Evolutionary conservation across 768 basidiomycete genomes (phyloP), one percentile per base, ranked within the genome.

Genomic region (Collybiopsis confluens): DNA sequence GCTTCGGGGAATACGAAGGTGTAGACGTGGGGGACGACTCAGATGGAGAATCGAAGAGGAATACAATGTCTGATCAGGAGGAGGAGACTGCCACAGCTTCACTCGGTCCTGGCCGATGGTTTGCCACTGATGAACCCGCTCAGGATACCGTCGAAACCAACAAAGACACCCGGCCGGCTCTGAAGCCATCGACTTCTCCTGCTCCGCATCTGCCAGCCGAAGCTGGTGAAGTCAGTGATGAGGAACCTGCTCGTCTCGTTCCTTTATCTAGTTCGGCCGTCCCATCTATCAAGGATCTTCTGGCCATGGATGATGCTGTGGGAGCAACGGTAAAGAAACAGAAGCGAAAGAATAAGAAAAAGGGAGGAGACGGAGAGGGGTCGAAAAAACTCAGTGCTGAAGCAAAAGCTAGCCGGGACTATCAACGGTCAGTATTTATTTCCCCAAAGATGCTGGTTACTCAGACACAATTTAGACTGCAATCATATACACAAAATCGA

Each of bases 1-100:
- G 73, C 50, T 90, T 82, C 4, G 92, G 86, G 8, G 90, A 91
- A 45, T 97, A 95, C 63, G 78, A 86, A 48, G 89, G 89, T 1
- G 64, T 88, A 6, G 78, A 81, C 43, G 58, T 80, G 3, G 79
- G 70, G 3, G 82, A 74, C 20, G 80, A 80, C 45, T 78, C 81
- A 18, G 82, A 78, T 28, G 76, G 77, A 4, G 76, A n/a, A n/a
- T n/a, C n/a, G n/a, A 77, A 11, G 75, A 71, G 4, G 61, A 62
- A n/a, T 66, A 63, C 23, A 54, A 42, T 41, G 55, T 21, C 58
- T 50, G 45, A 16, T 20, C 15, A 26, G 33, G n/a, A 45, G 26
- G 42, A 53, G n/a, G 52, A 33, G 41, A 24, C 30, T 30, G 15
- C 45, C 16, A 18, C 52, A 3, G 23, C 24, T 36, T 28, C 38